phyloP scores from a whole-genome alignment of 257 asterid genomes.

The Anisodus acutangulus region DNA sequence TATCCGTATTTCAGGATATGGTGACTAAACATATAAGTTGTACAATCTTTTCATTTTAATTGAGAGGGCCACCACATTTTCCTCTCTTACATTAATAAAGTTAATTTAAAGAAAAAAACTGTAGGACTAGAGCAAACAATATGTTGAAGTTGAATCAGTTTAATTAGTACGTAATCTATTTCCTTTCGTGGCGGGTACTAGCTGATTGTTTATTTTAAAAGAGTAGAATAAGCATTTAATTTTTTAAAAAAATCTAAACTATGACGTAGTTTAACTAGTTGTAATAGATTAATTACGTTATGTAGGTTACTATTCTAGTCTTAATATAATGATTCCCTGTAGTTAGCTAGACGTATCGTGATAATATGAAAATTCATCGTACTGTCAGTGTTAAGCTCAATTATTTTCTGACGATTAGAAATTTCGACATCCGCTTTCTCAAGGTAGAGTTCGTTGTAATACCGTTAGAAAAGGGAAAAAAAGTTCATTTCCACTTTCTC shows the following conservation, averaged over 20 bases:
- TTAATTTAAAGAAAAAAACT: neutral
- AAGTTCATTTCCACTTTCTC: too few species aligned
- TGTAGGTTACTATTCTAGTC: neutral
- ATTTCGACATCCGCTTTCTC: too few species aligned
- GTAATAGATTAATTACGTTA: neutral
- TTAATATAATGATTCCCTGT: too few species aligned
- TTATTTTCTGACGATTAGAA: too few species aligned
- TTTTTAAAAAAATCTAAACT: neutral
- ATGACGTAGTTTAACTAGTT: neutral
- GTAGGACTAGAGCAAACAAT: neutral
- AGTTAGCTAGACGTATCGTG: neutral
- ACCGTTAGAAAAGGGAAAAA: too few species aligned
- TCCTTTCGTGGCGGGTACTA: neutral
- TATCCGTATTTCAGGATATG: neutral
- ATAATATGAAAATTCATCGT: neutral
- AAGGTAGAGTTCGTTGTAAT: too few species aligned
- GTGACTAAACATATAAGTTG: neutral
- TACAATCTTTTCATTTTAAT: neutral
- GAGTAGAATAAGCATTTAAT: neutral
- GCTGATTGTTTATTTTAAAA: neutral
- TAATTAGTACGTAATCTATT: neutral
- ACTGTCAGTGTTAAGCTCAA: neutral
- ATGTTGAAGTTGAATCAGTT: neutral
- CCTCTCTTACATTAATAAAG: too few species aligned
- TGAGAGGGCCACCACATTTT: too few species aligned